Conservation (phyloP, 345 rosid genomes). For the Clarkia xantiana region DNA sequence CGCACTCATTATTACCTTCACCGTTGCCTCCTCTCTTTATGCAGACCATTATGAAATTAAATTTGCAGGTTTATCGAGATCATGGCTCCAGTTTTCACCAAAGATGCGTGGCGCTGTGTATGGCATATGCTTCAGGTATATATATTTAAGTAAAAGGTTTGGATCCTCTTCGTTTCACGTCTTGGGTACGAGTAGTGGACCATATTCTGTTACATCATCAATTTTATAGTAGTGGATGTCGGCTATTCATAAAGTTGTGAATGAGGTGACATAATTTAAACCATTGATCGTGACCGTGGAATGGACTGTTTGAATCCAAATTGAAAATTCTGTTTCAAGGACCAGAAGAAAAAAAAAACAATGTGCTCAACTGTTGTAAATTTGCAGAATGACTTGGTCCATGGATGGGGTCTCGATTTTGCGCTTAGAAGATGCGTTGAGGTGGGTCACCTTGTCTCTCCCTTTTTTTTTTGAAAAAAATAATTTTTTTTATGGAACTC, state of each 20-base stretch:
- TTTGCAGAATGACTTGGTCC: slow-evolving; percentile 90
- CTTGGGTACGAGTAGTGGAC: too few species aligned
- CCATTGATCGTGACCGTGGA: too few species aligned
- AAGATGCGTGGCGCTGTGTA: slow-evolving; percentile 91
- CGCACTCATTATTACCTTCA: neutral
- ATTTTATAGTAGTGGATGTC: too few species aligned
- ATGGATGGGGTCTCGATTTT: slow-evolving; percentile 98
- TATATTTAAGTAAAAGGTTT: neutral
- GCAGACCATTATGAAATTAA: too few species aligned
- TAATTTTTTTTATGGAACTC: neutral
- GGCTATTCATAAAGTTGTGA: too few species aligned
- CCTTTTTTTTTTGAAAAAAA: neutral
- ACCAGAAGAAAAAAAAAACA: neutral
- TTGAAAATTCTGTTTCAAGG: too few species aligned
- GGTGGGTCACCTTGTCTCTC: slow-evolving; percentile 23
- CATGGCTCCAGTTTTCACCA: slow-evolving; percentile 99
- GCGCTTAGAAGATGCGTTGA: slow-evolving; percentile 82
- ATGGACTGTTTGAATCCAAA: neutral
- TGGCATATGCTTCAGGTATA: slow-evolving; percentile 98
- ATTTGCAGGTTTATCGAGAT: slow-evolving; percentile 80
- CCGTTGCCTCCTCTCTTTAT: too few species aligned
- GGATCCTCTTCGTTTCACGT: neutral
- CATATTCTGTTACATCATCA: too few species aligned
- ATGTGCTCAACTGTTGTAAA: slow-evolving; percentile 3
- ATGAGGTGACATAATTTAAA: too few species aligned